A percentile compares a stretch with the other conserved stretches of the same genome.
Evolutionary conservation across 2,329 filamentous ascomycete species (phyloP).

Genomic region (Sporothrix mexicana): DNA sequence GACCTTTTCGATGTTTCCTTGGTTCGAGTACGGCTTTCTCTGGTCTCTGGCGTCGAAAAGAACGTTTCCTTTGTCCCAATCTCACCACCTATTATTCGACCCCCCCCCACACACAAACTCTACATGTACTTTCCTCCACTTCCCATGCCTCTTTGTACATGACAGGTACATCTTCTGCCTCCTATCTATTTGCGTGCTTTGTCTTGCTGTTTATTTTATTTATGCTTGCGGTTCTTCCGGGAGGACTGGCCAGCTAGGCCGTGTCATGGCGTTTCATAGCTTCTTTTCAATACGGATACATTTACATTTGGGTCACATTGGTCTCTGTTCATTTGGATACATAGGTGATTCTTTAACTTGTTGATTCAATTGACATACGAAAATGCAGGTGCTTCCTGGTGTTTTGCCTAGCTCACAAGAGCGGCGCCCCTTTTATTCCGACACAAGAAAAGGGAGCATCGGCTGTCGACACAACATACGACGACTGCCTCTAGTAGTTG

Average conservation of each 20-base stretch:
- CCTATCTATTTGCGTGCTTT: neutral
- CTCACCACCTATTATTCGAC: neutral
- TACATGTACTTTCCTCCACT: neutral
- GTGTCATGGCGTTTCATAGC: slow-evolving; percentile 3
- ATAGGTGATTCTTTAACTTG: neutral
- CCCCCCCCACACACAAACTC: neutral
- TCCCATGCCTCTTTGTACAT: no score
- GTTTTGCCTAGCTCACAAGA: slow-evolving; percentile 7
- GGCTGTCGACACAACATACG: neutral
- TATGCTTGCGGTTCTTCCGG: neutral
- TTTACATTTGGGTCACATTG: neutral
- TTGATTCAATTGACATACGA: slow-evolving; percentile 11
- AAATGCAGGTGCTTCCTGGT: slow-evolving; percentile 13
- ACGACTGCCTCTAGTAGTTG: slow-evolving; percentile 32
- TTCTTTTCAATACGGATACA: neutral
- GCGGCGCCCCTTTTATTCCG: neutral
- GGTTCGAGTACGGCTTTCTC: neutral
- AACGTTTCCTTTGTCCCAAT: no score
- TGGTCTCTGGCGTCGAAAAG: neutral
- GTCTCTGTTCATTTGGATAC: neutral
- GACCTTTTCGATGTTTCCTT: neutral
- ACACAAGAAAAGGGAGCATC: slow-evolving; percentile 2
- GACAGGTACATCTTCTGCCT: neutral
- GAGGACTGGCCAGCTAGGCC: neutral
- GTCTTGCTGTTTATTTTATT: slow-evolving; percentile 11